Conservation (phyloP, 2,329 filamentous ascomycete genomes). For the Monilinia laxa region DNA sequence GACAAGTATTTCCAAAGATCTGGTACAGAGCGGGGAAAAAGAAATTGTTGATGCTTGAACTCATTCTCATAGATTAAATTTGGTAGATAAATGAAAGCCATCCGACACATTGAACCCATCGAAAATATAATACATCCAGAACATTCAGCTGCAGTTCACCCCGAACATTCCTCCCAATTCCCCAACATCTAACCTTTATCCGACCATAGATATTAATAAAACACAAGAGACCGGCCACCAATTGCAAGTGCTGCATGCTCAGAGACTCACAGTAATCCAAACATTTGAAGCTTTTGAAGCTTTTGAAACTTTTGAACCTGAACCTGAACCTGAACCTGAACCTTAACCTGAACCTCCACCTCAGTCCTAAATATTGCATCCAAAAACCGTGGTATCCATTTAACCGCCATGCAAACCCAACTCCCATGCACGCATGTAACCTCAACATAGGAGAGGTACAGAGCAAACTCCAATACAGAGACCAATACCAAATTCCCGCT, state of each 20-base stretch:
- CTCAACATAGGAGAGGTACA: constrained; percentile 8
- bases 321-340: background rate
- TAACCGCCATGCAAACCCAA: background rate
- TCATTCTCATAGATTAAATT: background rate
- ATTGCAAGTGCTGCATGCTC: background rate
- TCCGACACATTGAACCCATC: background rate
- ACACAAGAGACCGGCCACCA: background rate
- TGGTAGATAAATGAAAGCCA: background rate
- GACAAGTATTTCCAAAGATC: background rate
- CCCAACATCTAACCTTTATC: background rate
- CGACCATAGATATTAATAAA: background rate
- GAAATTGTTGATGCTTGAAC: background rate
- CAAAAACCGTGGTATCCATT: background rate
- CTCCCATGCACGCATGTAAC: constrained; percentile 1
- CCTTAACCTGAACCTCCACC: background rate
- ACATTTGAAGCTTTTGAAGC: background rate
- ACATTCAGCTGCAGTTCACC: background rate
- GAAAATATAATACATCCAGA: background rate
- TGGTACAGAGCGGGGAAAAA: too few species aligned
- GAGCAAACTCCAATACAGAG: background rate
- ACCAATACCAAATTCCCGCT: constrained; percentile 13
- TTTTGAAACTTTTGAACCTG: too few species aligned
- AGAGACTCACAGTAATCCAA: background rate
- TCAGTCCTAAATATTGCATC: background rate
- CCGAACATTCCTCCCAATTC: background rate